Evolutionary conservation across 2,329 filamentous ascomycete species (phyloP), one percentile per base, ranked within the genome.

Genomic region (Diaporthe sp.): DNA sequence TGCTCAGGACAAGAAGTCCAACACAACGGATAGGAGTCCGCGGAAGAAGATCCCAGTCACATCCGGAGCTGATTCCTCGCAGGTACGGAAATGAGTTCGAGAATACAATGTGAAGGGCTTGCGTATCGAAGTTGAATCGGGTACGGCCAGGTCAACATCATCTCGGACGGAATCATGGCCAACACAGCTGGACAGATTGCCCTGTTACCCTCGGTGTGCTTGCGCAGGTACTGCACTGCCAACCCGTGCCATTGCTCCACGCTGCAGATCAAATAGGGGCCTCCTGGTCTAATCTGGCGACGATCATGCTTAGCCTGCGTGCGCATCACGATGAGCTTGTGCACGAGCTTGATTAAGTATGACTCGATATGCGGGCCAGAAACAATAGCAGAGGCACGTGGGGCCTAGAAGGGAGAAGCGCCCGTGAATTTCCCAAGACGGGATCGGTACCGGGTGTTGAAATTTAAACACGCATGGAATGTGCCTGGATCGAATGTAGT

Each of bases 401-500:
- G 46, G 65, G 65, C 7, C 65, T 19, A 68, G 62, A 39, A 25
- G 62, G 31, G 22, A 53, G 61, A 39, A 53, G 31, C 8, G 7
- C 31, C 65, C 34, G 46, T 39, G 65, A 68, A 68, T 68, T 53
- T 68, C 62, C 62, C 62, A 68, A 68, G 46, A 17, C 19, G 46
- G 62, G 62, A 68, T 39, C 46, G 46, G 46, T 46, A 68, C 65
- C 46, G 15, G 46, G 49, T 39, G 31, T 53, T 13, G 65, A 68
- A 68, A 68, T 68, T 68, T 53, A 19, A 68, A 53, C n/a, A 39
- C 46, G 65, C 65, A 42, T 53, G 46, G 46, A 28, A 51, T 10
- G 19, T 68, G 44, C 62, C 31, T 68, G 62, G 31, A 68, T 53
- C n/a, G 65, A 68, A 68, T 68, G 65, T 68, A 68, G 42, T 68